A percentile compares a stretch with the other conserved stretches of the same genome.
Evolutionary conservation across 768 basidiomycete species (phyloP).

Genomic region (Mycena galericulata): DNA sequence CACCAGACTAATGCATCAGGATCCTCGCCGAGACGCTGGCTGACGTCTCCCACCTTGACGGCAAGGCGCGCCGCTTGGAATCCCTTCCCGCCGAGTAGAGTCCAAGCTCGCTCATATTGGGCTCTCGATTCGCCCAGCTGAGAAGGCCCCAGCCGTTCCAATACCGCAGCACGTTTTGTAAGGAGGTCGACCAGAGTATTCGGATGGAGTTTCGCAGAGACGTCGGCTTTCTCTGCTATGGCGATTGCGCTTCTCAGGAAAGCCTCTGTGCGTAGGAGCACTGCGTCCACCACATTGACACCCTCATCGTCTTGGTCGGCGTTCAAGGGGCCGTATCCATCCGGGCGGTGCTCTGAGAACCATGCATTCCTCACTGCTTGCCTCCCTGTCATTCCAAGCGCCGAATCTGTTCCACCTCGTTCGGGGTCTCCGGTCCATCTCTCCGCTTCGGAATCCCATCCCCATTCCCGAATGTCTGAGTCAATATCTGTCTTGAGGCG

Average conservation of each 20-base stretch:
- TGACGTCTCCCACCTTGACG: conserved; percentile 76
- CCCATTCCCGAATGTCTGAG: conserved; percentile 67
- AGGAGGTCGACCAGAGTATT: conserved; percentile 68
- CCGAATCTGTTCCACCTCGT: conserved; percentile 78
- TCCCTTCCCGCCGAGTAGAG: conserved; percentile 51
- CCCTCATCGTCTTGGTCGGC: conserved; percentile 49
- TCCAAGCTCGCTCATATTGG: conserved; percentile 72
- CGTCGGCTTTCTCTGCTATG: conserved; percentile 55
- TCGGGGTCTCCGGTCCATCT: conserved; percentile 68
- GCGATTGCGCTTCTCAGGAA: conserved; percentile 64
- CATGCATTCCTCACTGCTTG: conserved; percentile 77
- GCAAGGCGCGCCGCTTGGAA: conserved; percentile 66
- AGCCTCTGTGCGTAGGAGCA: conserved; percentile 63
- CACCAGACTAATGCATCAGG: conserved; percentile 77
- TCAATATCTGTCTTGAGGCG: conserved; percentile 45
- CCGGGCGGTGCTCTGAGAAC: conserved; percentile 71
- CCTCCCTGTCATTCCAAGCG: conserved; percentile 69
- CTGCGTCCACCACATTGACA: conserved; percentile 64
- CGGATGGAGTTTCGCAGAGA: conserved; percentile 56
- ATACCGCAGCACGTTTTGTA: conserved; percentile 62
- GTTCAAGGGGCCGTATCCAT: conserved; percentile 19
- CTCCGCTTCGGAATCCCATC: conserved; percentile 75
- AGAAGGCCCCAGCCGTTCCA: conserved; percentile 71
- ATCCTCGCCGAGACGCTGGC: conserved; percentile 62
- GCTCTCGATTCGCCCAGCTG: conserved; percentile 65